Conservation (phyloP, 2,329 filamentous ascomycete species). For the Neobulgaria alba region DNA sequence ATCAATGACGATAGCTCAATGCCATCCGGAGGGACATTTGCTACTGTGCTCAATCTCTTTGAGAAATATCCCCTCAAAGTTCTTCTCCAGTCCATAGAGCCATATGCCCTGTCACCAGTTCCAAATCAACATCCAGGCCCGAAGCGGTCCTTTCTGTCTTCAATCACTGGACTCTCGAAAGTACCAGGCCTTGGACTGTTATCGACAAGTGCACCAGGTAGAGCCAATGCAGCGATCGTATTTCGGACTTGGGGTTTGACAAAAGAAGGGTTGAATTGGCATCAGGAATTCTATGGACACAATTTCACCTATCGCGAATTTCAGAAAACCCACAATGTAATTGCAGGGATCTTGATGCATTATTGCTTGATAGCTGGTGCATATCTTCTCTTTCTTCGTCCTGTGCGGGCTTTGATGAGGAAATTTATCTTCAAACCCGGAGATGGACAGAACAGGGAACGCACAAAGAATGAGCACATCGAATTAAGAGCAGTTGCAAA, state of each 20-base stretch:
- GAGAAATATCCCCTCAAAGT: constrained; percentile 44
- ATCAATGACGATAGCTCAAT: constrained; percentile 30
- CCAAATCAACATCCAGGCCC: constrained; percentile 23
- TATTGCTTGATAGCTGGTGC: constrained; percentile 37
- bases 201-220: constrained; percentile 42
- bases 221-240: constrained; percentile 45
- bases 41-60: constrained; percentile 53
- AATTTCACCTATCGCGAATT: constrained; percentile 52
- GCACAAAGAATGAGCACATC: constrained; percentile 47
- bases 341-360: constrained; percentile 43
- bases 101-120: constrained; percentile 51
- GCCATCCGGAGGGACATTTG: constrained; percentile 59
- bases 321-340: constrained; percentile 40
- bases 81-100: constrained; percentile 36
- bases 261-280: constrained; percentile 24
- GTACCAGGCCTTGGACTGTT: constrained; percentile 47
- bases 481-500: constrained; percentile 56
- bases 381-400: constrained; percentile 31
- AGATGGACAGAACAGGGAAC: constrained; percentile 43
- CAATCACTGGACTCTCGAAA: constrained; percentile 34
- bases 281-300: constrained; percentile 44
- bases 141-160: constrained; percentile 31
- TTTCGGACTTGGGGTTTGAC: constrained; percentile 55
- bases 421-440: constrained; percentile 44
- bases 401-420: constrained; percentile 35